Conservation (phyloP, 2,329 filamentous ascomycete species). For the Claviceps spartinae region DNA sequence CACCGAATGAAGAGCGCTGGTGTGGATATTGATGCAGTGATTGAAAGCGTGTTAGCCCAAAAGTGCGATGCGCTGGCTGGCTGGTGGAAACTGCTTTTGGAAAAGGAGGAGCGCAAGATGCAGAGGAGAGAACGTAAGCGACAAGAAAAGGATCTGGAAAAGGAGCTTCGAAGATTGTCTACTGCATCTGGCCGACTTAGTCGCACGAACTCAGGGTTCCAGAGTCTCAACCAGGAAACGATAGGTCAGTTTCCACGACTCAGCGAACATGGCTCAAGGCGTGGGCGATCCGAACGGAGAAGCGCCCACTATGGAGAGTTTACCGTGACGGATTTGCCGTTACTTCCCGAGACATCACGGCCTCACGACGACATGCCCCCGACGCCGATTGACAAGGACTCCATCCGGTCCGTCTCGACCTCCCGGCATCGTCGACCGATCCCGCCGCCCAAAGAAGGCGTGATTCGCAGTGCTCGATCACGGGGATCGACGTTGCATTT, state of each 20-base stretch:
- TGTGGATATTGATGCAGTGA: conserved; percentile 85
- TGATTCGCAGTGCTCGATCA: conserved; percentile 53
- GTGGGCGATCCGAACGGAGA: conserved; percentile 65
- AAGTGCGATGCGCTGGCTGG: conserved; percentile 82
- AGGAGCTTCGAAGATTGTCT: conserved; percentile 69
- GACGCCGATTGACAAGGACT: conserved; percentile 66
- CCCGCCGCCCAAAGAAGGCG: conserved; percentile 74
- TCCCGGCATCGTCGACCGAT: conserved; percentile 62
- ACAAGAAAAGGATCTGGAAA: conserved; percentile 71
- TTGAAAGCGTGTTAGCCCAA: conserved; percentile 84
- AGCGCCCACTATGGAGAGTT: conserved; percentile 51
- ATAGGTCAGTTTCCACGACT: conserved; percentile 27
- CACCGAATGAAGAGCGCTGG: conserved; percentile 88
- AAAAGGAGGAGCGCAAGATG: conserved; percentile 88
- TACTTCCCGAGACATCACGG: conserved; percentile 49
- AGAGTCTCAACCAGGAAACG: conserved; percentile 65
- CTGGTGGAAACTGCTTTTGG: conserved; percentile 90
- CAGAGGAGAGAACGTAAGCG: conserved; percentile 66
- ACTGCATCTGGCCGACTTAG: conserved; percentile 80
- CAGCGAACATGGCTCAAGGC: conserved; percentile 40
- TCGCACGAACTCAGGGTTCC: conserved; percentile 61
- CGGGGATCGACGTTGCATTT: conserved; percentile 78
- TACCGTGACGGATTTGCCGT: conserved; percentile 59
- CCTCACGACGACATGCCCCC: conserved; percentile 39
- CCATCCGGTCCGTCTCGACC: conserved; percentile 60